Percentiles rank a stretch among this genome's conserved stretches.
These are phyloP conservation scores for Eucalyptus polybractea DNA, from an alignment of 345 rosid genomes.

Conservation along the genomic window DNA sequence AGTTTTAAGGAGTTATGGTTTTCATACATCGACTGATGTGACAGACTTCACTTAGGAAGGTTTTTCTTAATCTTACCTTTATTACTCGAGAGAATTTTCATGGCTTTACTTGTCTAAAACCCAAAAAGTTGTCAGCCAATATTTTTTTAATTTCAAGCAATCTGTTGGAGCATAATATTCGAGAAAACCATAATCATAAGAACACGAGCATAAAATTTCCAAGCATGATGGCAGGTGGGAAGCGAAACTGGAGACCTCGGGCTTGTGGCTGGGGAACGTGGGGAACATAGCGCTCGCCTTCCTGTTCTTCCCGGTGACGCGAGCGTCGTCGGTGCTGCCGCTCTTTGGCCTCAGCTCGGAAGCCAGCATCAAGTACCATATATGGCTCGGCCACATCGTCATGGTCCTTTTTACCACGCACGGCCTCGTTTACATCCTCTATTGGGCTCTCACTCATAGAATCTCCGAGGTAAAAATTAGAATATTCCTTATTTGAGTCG, in stretches of 20 bases:
- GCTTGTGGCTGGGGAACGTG: slow-evolving; percentile 21
- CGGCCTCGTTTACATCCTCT: slow-evolving; percentile 40
- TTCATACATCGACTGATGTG: no score
- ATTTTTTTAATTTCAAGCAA: background rate
- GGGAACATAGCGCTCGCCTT: slow-evolving; percentile 63
- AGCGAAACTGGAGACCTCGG: slow-evolving; percentile 15
- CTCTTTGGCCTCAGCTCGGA: slow-evolving; percentile 67
- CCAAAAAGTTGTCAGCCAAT: background rate
- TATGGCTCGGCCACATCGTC: slow-evolving; percentile 77
- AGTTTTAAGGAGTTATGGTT: background rate
- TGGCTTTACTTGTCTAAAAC: background rate
- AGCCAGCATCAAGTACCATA: slow-evolving; percentile 79
- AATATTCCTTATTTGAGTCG: background rate
- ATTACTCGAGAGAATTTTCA: background rate
- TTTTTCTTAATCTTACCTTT: background rate
- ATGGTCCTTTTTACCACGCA: slow-evolving; percentile 52
- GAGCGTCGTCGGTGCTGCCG: slow-evolving; percentile 68
- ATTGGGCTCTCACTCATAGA: slow-evolving; percentile 23
- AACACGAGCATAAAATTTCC: background rate
- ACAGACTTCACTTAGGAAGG: no score
- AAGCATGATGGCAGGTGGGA: background rate
- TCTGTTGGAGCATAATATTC: background rate
- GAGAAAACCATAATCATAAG: no score
- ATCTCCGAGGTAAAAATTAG: slow-evolving; percentile 29
- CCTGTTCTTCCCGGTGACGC: slow-evolving; percentile 72